A percentile compares a stretch with the other conserved stretches of the same genome.
Evolutionary conservation across 192 early-diverging fungal genomes (phyloP).

Genomic region (Entophlyctis helioformis): DNA sequence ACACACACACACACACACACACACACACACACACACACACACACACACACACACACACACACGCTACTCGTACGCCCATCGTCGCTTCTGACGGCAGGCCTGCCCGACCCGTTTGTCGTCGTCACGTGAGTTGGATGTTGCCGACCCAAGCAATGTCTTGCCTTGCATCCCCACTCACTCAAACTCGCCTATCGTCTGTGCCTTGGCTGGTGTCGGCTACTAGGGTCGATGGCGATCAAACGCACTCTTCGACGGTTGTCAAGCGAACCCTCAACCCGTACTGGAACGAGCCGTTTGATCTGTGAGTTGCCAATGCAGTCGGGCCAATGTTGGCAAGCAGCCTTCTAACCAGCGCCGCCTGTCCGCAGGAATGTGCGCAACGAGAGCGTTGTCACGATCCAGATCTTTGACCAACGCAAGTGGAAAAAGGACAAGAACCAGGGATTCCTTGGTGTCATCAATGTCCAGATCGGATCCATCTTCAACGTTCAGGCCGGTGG

Average conservation of each 20-base stretch:
- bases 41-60: too few relatives aligned
- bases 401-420: conserved; percentile 97
- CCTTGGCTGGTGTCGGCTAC: neutral
- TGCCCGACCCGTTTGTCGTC: conserved; percentile 95
- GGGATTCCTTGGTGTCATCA: conserved; percentile 80
- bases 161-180: neutral
- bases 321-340: too few relatives aligned
- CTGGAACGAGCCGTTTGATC: conserved; percentile 87
- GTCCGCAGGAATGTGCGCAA: conserved; percentile 50
- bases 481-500: conserved; percentile 68
- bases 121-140: conserved; percentile 45
- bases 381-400: conserved; percentile 73
- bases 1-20: too few relatives aligned
- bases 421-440: conserved; percentile 62
- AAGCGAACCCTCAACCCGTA: conserved; percentile 89
- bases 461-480: conserved; percentile 69
- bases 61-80: conserved; percentile 1
- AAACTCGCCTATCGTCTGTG: neutral
- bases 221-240: conserved; percentile 86
- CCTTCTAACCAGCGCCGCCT: neutral
- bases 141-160: neutral
- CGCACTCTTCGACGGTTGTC: conserved; percentile 74
- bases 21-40: too few relatives aligned
- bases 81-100: conserved; percentile 22
- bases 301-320: conserved; percentile 25